Base-by-base conservation (phyloP, 1,284 basidiomycete genomes). In the Blastosporella zonata region DNA sequence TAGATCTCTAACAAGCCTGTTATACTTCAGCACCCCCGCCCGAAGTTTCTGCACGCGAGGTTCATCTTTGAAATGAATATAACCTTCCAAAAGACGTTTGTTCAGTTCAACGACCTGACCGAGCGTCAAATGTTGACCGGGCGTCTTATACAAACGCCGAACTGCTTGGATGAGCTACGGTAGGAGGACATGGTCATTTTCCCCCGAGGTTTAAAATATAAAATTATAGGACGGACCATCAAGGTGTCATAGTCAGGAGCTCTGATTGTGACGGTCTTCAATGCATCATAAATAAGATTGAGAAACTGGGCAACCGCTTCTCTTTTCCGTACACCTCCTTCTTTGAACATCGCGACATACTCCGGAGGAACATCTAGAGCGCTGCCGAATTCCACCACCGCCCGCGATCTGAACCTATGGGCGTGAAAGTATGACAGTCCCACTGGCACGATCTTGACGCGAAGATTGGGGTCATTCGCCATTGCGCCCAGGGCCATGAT, bases 401-500 rank as follows among this genome's bases (percentile, higher is more conserved):
- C 95, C 49, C 95, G 81, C 13, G 93, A 96, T 41, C 95, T 86
- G 74, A 97, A 98, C 54, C 88, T 85, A 69, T 97, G 90, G 0
- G 95, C 84, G 69, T 97, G 94, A 69, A 98, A 98, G 65, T 98
- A 98, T 7, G 90, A 92, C 29, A 98, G 73, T 12, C 95, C 95
- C 54, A 96, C 93, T 21, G 95, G 95, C 6, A 97, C 91, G 53
- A 97, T 91, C 67, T 91, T 91, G 60, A 97, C 93, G 58, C 84
- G 83, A 44, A 93, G 75, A 44, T 74, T 79, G n/a, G 93, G 85
- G 65, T 97, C 82, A 54, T 89, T 87, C 2, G 91, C 90, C 91
- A 97, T 95, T 1, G 95, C 94, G 28, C 95, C 95, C 3, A 98
- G 78, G n/a, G 95, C 93, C 94, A 98, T 97, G 58, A 97, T 81